A percentile compares a stretch with the other conserved stretches of the same genome.
Evolutionary conservation across 1,139 yeast species (phyloP).

Genomic region (Geotrichum restrictum): DNA sequence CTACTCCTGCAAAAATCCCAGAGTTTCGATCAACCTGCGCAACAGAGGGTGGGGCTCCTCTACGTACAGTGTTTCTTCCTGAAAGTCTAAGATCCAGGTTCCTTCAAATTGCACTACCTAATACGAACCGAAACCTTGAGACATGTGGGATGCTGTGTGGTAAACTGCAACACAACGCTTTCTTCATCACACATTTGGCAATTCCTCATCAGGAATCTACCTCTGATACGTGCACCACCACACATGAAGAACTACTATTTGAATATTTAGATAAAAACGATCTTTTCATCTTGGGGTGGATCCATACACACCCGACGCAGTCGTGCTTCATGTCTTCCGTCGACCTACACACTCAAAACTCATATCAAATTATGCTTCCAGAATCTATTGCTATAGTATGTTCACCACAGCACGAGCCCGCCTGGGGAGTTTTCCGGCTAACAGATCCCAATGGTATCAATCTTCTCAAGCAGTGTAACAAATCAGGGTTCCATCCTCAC

Average conservation of each 20-base stretch:
- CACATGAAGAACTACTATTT: slow-evolving; percentile 53
- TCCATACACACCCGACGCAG: slow-evolving; percentile 66
- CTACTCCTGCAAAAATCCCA: slow-evolving; percentile 6
- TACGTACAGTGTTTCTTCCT: slow-evolving; percentile 52
- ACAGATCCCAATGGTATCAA: slow-evolving; percentile 61
- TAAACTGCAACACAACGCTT: slow-evolving; percentile 51
- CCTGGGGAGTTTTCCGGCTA: slow-evolving; percentile 52
- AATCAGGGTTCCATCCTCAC: slow-evolving; percentile 53
- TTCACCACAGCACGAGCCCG: slow-evolving; percentile 49
- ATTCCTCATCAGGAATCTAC: slow-evolving; percentile 60
- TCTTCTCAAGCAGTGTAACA: slow-evolving; percentile 47
- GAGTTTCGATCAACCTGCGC: slow-evolving; percentile 43
- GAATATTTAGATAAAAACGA: slow-evolving; percentile 51
- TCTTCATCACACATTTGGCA: slow-evolving; percentile 53
- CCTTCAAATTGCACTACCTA: slow-evolving; percentile 44
- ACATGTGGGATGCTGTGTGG: slow-evolving; percentile 65
- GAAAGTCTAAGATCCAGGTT: slow-evolving; percentile 42
- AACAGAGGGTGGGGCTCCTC: slow-evolving; percentile 52
- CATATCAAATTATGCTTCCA: slow-evolving; percentile 63
- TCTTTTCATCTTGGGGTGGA: slow-evolving; percentile 61
- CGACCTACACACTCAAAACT: slow-evolving; percentile 59
- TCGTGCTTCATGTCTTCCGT: slow-evolving; percentile 59
- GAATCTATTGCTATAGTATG: slow-evolving; percentile 63
- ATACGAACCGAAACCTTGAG: slow-evolving; percentile 50
- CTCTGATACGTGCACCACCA: slow-evolving; percentile 54